phyloP scores from a whole-genome alignment of 139 green algal species.

The Nannochloris sp. region DNA sequence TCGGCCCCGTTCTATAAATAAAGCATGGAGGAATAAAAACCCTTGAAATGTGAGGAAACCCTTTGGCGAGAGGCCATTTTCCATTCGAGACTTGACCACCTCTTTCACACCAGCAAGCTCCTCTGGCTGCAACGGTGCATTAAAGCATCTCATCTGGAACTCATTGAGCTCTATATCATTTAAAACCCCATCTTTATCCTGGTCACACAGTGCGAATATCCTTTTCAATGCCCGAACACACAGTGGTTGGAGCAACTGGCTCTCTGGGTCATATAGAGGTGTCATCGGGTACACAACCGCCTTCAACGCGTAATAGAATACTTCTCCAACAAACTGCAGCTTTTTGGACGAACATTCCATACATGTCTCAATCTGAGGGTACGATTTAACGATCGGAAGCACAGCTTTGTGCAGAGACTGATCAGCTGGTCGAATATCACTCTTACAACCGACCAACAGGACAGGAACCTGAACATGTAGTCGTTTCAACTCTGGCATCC shows the following conservation, averaged over 20 bases:
- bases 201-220: conserved; percentile 79
- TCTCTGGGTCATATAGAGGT: conserved; percentile 69
- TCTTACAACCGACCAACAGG: conserved; percentile 64
- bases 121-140: conserved; percentile 54
- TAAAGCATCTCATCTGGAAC: conserved; percentile 75
- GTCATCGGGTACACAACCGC: conserved; percentile 79
- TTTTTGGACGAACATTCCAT: conserved; percentile 75
- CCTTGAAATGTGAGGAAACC: conserved; percentile 72
- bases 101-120: conserved; percentile 82
- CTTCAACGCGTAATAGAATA: conserved; percentile 69
- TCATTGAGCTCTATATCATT: conserved; percentile 74
- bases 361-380: conserved; percentile 72
- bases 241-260: conserved; percentile 40
- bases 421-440: conserved; percentile 52
- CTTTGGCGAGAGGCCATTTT: conserved; percentile 38
- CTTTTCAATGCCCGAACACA: conserved; percentile 70
- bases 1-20: conserved; percentile 88
- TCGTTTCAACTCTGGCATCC: conserved; percentile 59
- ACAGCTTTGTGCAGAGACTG: conserved; percentile 42
- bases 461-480: conserved; percentile 44
- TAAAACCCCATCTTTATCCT: conserved; percentile 62
- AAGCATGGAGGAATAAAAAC: conserved; percentile 88
- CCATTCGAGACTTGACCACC: conserved; percentile 61
- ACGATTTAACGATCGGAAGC: conserved; percentile 46
- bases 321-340: conserved; percentile 51